Evolutionary conservation across 148 eudicot genomes (phyloP).

Genomic region (Vaccinium darrowii): DNA sequence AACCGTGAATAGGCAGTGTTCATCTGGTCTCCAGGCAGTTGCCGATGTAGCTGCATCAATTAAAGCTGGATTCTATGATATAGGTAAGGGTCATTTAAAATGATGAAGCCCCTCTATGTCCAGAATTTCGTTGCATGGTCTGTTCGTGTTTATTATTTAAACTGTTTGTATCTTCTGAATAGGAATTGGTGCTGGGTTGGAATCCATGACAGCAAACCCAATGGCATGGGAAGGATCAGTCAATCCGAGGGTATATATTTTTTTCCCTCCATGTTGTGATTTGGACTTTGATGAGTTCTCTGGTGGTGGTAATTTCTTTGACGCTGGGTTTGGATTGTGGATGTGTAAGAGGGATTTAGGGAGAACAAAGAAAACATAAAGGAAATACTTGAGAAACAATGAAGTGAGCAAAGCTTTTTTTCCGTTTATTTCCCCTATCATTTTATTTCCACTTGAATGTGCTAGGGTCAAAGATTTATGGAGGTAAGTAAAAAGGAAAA

Average conservation of each 20-base stretch:
- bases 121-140: background rate
- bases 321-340: background rate
- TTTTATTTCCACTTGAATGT: background rate
- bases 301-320: background rate
- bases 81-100: slow-evolving; percentile 46
- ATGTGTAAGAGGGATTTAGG: background rate
- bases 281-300: slow-evolving; percentile 10
- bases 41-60: slow-evolving; percentile 99
- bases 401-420: background rate
- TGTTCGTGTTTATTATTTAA: background rate
- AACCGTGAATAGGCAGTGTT: slow-evolving; percentile 96
- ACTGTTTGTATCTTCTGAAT: slow-evolving; percentile 12
- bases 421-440: background rate
- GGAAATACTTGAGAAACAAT: background rate
- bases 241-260: slow-evolving; percentile 64
- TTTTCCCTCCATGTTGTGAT: background rate
- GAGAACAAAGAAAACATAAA: background rate
- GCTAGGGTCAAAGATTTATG: background rate
- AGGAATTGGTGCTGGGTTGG: slow-evolving; percentile 98
- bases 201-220: slow-evolving; percentile 84
- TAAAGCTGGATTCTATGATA: slow-evolving; percentile 97
- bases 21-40: slow-evolving; percentile 98
- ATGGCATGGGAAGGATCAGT: slow-evolving; percentile 93
- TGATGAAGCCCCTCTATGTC: background rate
- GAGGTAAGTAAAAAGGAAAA: background rate